Evolutionary conservation across 75 land plant species (phyloP), one percentile per base, ranked within the genome.

Genomic region (Selaginella tamariscina): DNA sequence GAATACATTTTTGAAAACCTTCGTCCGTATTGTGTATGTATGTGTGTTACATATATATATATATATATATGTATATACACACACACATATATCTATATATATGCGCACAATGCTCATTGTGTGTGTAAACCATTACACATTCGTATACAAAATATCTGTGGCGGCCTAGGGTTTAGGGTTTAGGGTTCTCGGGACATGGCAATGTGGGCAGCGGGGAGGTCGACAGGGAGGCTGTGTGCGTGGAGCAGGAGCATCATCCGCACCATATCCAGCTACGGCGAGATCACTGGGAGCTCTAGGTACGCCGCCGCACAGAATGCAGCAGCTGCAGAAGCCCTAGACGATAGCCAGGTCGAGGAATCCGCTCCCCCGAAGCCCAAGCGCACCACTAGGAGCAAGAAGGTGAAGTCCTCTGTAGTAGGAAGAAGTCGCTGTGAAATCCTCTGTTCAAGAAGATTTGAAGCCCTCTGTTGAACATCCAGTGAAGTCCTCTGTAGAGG

Each of bases 111-210:
- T n/a, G n/a, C n/a, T n/a, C n/a, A n/a, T n/a, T n/a, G n/a, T n/a
- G n/a, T n/a, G n/a, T n/a, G n/a, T n/a, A n/a, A n/a, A n/a, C n/a
- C n/a, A n/a, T n/a, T n/a, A n/a, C n/a, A n/a, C n/a, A n/a, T n/a
- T n/a, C n/a, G n/a, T n/a, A n/a, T n/a, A n/a, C n/a, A n/a, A n/a
- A n/a, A n/a, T n/a, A n/a, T n/a, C n/a, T n/a, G n/a, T n/a, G n/a
- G n/a, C n/a, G n/a, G n/a, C n/a, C n/a, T n/a, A 15, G 49, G 49
- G 49, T 39, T 39, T 39, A 39, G 49, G 49, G 49, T 39, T 39
- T 39, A 39, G 49, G 49, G 49, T 39, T 39, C 49, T 39, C 15
- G 11, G 49, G 49, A 39, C 11, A 15, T 5, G 15, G 5, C 49
- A 39, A 39, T 39, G 49, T 39, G 5, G 49, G 49, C 49, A 5